These are phyloP conservation scores for Plasmopara viticola DNA, from an alignment of 352 stramenopile genomes.

Conservation along the genomic window DNA sequence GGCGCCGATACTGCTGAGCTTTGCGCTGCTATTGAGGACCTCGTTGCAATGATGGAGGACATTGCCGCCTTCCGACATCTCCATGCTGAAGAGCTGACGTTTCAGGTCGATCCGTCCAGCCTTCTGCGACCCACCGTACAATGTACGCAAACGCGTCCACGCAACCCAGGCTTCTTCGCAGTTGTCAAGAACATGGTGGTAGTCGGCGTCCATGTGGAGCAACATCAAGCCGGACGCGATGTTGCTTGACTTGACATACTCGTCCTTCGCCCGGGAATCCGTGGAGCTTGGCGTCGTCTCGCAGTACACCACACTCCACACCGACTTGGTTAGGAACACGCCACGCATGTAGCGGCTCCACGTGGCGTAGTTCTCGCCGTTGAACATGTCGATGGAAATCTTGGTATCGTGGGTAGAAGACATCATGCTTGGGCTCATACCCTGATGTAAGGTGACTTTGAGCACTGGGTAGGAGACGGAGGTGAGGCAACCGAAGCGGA, in stretches of 20 bases:
- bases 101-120: neutral
- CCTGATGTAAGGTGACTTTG: neutral
- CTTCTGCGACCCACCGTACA: neutral
- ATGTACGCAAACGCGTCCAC: neutral
- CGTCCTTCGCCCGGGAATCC: too few species aligned
- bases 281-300: too few species aligned
- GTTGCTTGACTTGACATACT: too few species aligned
- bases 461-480: too few species aligned
- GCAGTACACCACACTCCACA: neutral
- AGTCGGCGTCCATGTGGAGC: too few species aligned
- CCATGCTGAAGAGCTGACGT: neutral
- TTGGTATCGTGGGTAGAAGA: neutral
- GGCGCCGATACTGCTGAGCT: neutral
- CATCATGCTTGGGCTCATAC: neutral
- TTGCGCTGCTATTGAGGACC: constrained; percentile 3
- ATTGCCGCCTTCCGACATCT: neutral
- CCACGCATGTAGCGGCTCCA: neutral
- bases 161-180: neutral
- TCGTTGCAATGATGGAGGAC: neutral
- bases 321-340: neutral
- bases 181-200: too few species aligned
- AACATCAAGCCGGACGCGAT: too few species aligned
- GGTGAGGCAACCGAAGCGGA: too few species aligned
- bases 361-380: neutral
- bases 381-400: neutral